phyloP scores from a whole-genome alignment of 1,139 yeast species.

The Eremothecium gossypii region DNA sequence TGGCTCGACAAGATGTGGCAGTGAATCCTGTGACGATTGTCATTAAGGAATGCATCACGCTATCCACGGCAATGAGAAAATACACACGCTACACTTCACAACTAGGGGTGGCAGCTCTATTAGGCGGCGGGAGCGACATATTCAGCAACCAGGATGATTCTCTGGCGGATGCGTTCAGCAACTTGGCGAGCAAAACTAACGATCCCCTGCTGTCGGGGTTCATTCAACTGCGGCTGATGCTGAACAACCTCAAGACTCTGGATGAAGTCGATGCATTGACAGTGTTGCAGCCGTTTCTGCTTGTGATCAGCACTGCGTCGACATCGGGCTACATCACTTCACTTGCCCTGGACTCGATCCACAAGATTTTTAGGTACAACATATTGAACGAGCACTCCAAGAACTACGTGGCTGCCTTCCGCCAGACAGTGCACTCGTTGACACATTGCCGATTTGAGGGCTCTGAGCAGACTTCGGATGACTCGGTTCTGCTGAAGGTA shows the following conservation, averaged over 20 bases:
- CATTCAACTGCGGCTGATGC: conserved; percentile 63
- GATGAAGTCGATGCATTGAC: conserved; percentile 61
- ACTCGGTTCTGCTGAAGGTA: conserved; percentile 79
- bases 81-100: conserved; percentile 64
- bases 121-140: conserved; percentile 46
- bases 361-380: conserved; percentile 57
- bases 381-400: conserved; percentile 39
- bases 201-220: conserved; percentile 75
- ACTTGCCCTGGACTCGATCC: conserved; percentile 66
- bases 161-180: conserved; percentile 20
- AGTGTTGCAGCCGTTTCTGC: conserved; percentile 73
- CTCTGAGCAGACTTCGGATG: conserved; percentile 87
- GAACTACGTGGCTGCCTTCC: conserved; percentile 41
- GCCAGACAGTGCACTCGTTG: conserved; percentile 55
- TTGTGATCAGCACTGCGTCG: conserved; percentile 76
- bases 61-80: conserved; percentile 88
- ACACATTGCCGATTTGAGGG: conserved; percentile 96
- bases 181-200: conserved; percentile 19
- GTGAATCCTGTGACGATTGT: conserved; percentile 78
- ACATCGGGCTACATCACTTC: conserved; percentile 84
- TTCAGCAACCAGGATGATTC: conserved; percentile 36
- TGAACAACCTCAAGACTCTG: conserved; percentile 48
- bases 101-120: conserved; percentile 80
- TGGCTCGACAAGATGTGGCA: conserved; percentile 19
- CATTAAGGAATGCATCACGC: conserved; percentile 77